Percentiles rank a stretch among this genome's conserved stretches.
Evolutionary conservation across 1,139 yeast genomes (phyloP).

Genomic region (Eremothecium gossypii): DNA sequence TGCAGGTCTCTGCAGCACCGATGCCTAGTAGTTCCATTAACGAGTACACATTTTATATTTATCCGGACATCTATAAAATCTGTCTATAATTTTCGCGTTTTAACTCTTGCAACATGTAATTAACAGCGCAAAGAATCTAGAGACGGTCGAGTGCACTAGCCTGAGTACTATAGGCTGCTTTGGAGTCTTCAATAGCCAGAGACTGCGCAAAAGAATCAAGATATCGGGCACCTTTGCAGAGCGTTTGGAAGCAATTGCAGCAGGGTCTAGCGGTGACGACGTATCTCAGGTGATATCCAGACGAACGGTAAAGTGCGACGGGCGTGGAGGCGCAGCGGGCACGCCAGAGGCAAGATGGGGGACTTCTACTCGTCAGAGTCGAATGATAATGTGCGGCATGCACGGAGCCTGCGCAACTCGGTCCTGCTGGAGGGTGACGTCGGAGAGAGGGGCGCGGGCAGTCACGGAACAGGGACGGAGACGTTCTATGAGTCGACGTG

Average conservation of each 20-base stretch:
- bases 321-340: slow-evolving; percentile 9
- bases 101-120: no score
- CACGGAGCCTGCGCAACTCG: slow-evolving; percentile 40
- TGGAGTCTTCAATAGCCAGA: no score
- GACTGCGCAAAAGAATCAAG: no score
- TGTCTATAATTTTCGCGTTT: no score
- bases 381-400: slow-evolving; percentile 35
- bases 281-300: no score
- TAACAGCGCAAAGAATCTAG: no score
- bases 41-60: background rate
- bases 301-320: slow-evolving; percentile 2
- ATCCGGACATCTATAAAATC: background rate
- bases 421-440: slow-evolving; percentile 38
- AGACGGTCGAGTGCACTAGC: no score
- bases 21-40: background rate
- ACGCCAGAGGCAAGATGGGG: slow-evolving; percentile 16
- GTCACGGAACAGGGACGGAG: background rate
- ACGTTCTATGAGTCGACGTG: background rate
- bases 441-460: slow-evolving; percentile 27
- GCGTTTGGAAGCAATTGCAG: no score
- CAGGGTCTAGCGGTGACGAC: no score
- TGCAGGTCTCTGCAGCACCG: no score
- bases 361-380: slow-evolving; percentile 28
- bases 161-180: no score
- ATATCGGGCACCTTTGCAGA: no score